A percentile compares a stretch with the other conserved stretches of the same genome.
phyloP scores from a whole-genome alignment of 495 filamentous ascomycete species.

The Penicillium flavigenum region DNA sequence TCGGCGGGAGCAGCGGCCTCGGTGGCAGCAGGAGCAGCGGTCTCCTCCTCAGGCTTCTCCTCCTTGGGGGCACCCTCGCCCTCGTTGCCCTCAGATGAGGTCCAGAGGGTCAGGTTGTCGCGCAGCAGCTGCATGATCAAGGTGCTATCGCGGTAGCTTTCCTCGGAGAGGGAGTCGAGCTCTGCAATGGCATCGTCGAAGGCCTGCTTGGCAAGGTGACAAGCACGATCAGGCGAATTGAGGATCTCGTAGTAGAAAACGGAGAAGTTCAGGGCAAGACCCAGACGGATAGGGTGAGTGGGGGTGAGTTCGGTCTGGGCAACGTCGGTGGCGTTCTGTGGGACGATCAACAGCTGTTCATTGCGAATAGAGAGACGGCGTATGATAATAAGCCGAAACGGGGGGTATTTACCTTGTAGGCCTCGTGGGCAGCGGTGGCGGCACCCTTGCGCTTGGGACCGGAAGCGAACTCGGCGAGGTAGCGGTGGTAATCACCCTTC shows the following conservation, averaged over 20 bases:
- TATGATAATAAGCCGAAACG: constrained; percentile 12
- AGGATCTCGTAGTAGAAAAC: constrained; percentile 99
- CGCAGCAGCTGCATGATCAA: constrained; percentile 99
- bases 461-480: constrained; percentile 97
- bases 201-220: constrained; percentile 98
- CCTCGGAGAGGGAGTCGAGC: constrained; percentile 97
- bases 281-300: constrained; percentile 97
- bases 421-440: constrained; percentile 94
- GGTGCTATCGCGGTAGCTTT: constrained; percentile 99
- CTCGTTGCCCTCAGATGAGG: constrained; percentile 89
- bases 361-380: background rate
- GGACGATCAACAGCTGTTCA: constrained; percentile 15
- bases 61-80: constrained; percentile 67
- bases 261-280: constrained; percentile 98
- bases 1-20: constrained; percentile 40
- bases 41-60: constrained; percentile 62
- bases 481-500: constrained; percentile 99
- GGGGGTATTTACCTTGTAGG: constrained; percentile 78
- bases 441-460: constrained; percentile 98
- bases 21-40: constrained; percentile 42
- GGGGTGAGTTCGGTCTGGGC: constrained; percentile 96
- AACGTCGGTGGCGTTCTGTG: constrained; percentile 93
- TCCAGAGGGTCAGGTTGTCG: constrained; percentile 99
- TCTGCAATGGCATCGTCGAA: constrained; percentile 99
- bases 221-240: constrained; percentile 97